Evolutionary conservation across 768 basidiomycete genomes (phyloP), one percentile per base, ranked within the genome.

Genomic region (Cyathus striatus): DNA sequence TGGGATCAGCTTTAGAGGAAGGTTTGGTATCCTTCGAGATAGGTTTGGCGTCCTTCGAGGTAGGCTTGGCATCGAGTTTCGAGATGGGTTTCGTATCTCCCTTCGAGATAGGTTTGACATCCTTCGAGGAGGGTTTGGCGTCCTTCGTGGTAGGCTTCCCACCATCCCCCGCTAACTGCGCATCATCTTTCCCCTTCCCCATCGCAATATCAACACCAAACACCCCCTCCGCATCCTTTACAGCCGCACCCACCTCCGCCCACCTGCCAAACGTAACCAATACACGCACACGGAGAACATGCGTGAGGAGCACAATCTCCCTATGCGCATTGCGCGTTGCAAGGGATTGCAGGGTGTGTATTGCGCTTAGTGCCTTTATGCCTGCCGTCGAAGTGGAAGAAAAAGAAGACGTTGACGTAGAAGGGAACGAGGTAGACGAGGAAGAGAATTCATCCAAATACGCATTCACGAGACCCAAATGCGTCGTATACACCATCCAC

Each of bases 391-490:
- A 42, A 17, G 48, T 49, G 24, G 25, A 33, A 22, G n/a, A n/a
- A n/a, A n/a, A n/a, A n/a, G n/a, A n/a, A n/a, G n/a, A n/a, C n/a
- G n/a, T n/a, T n/a, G n/a, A n/a, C n/a, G n/a, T n/a, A n/a, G n/a
- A n/a, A n/a, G n/a, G n/a, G n/a, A n/a, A n/a, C n/a, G n/a, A n/a
- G n/a, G n/a, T n/a, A n/a, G n/a, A n/a, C n/a, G n/a, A n/a, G n/a
- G 54, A 51, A 1, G 50, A 22, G 3, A 57, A 35, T 43, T 42
- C 41, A 35, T 49, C 51, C 18, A 61, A 55, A 36, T 66, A 67
- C 22, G 69, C 62, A 36, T n/a, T n/a, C n/a, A 86, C 75, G 33
- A 77, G 66, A 10, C 76, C 69, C 23, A 86, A 66, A 45, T 86
- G 76, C 1, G 76, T 67, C 6, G 63, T 53, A 47, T 86, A 85